These are phyloP conservation scores for Colletotrichum sansevieriae DNA, from an alignment of 2,329 filamentous ascomycete genomes.

Conservation along the genomic window DNA sequence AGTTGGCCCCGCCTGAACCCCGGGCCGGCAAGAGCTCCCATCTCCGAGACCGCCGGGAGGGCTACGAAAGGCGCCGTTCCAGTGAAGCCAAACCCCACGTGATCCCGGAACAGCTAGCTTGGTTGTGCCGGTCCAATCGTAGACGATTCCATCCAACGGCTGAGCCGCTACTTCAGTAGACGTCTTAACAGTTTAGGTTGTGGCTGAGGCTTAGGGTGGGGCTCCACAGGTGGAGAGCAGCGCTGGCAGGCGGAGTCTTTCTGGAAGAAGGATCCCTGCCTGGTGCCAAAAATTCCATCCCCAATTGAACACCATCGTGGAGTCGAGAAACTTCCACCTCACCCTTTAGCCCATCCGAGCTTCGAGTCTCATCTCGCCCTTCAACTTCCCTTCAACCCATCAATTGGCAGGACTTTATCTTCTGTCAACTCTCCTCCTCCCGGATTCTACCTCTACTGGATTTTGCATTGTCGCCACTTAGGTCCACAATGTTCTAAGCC, in stretches of 20 bases:
- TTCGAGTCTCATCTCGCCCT: slow-evolving; percentile 42
- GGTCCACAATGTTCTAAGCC: slow-evolving; percentile 56
- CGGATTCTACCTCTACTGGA: slow-evolving; percentile 54
- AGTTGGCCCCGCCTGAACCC: slow-evolving; percentile 10
- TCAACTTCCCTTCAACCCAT: slow-evolving; percentile 44
- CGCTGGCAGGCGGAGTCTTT: slow-evolving; percentile 35
- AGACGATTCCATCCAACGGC: slow-evolving; percentile 12
- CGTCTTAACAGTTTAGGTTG: slow-evolving; percentile 39
- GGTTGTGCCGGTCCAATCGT: not conserved
- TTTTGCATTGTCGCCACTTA: slow-evolving; percentile 43
- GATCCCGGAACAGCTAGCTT: not conserved
- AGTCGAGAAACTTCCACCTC: slow-evolving; percentile 58
- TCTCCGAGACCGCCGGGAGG: slow-evolving; percentile 2
- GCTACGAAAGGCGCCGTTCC: not conserved
- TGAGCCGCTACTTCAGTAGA: not conserved
- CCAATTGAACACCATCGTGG: slow-evolving; percentile 46
- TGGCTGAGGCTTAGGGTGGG: slow-evolving; percentile 40
- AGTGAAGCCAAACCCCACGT: slow-evolving; percentile 22
- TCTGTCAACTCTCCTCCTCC: slow-evolving; percentile 45
- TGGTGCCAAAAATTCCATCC: slow-evolving; percentile 37
- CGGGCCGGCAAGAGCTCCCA: slow-evolving; percentile 7
- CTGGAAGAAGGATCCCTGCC: slow-evolving; percentile 33
- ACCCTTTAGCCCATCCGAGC: slow-evolving; percentile 51
- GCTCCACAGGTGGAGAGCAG: slow-evolving; percentile 26
- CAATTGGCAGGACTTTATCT: slow-evolving; percentile 28